phyloP scores from a whole-genome alignment of 1,284 basidiomycete genomes.

The Cryptococcus sp. region DNA sequence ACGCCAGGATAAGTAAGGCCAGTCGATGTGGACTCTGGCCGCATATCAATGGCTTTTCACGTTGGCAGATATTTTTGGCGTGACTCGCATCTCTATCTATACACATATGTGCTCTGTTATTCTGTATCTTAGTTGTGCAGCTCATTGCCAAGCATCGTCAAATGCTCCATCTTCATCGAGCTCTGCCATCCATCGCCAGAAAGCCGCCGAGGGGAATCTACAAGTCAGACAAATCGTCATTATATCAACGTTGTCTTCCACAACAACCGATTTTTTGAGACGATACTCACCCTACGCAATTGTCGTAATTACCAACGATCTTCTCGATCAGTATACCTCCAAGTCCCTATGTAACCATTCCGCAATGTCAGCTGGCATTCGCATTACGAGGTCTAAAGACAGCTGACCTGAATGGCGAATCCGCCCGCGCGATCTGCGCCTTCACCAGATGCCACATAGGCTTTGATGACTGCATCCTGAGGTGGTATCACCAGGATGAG shows the following conservation, averaged over 20 bases:
- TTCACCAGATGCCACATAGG: conserved; percentile 86
- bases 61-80: not conserved
- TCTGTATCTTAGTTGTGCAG: not conserved
- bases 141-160: conserved; percentile 41
- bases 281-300: conserved; percentile 69
- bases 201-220: conserved; percentile 48
- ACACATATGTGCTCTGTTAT: not conserved
- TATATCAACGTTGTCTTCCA: too few relatives aligned
- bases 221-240: not conserved
- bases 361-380: conserved; percentile 7
- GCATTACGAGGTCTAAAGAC: not conserved
- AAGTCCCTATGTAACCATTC: conserved; percentile 61
- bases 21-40: too few relatives aligned
- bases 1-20: too few relatives aligned
- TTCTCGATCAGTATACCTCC: conserved; percentile 78
- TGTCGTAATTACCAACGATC: conserved; percentile 89
- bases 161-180: conserved; percentile 48
- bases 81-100: not conserved
- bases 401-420: conserved; percentile 83
- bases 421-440: conserved; percentile 90
- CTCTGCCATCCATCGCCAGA: conserved; percentile 53
- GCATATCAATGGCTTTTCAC: too few relatives aligned
- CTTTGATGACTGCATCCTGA: conserved; percentile 62
- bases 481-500: not conserved
- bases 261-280: not conserved